Percentiles rank a stretch among this genome's conserved stretches.
phyloP scores from a whole-genome alignment of 129 eudicot genomes.

The Lactuca saligna region DNA sequence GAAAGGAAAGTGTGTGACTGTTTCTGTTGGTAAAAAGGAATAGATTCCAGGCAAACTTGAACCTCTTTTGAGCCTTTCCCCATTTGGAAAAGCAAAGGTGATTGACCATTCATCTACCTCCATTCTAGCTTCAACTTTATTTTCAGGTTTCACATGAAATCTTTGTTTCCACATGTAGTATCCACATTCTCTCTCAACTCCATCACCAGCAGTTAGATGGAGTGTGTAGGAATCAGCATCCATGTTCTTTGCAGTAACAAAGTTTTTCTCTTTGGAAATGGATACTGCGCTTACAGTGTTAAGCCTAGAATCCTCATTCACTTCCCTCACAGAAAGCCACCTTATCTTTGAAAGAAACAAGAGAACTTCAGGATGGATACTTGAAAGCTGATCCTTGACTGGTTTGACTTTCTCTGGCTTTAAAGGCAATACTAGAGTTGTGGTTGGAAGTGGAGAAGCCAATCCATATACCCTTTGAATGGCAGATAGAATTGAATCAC shows the following conservation, averaged over 20 bases:
- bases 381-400: slow-evolving; percentile 52
- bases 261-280: slow-evolving; percentile 44
- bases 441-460: slow-evolving; percentile 38
- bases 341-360: slow-evolving; percentile 57
- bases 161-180: slow-evolving; percentile 65
- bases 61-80: slow-evolving; percentile 47
- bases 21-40: slow-evolving; percentile 56
- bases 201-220: slow-evolving; percentile 39
- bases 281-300: slow-evolving; percentile 48
- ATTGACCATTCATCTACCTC: slow-evolving; percentile 59
- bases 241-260: slow-evolving; percentile 34
- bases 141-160: slow-evolving; percentile 42
- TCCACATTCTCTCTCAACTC: slow-evolving; percentile 35
- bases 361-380: slow-evolving; percentile 53
- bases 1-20: slow-evolving; percentile 57
- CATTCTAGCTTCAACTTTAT: slow-evolving; percentile 36
- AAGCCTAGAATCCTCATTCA: slow-evolving; percentile 37
- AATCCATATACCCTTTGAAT: slow-evolving; percentile 39
- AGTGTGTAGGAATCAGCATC: slow-evolving; percentile 52
- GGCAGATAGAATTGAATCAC: slow-evolving; percentile 35
- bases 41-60: slow-evolving; percentile 48
- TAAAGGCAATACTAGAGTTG: slow-evolving; percentile 50
- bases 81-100: slow-evolving; percentile 59
- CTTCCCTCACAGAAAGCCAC: slow-evolving; percentile 49
- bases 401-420: slow-evolving; percentile 50